Percentiles rank a stretch among this genome's conserved stretches.
phyloP scores from a whole-genome alignment of 345 rosid species.

The Acer saccharum region DNA sequence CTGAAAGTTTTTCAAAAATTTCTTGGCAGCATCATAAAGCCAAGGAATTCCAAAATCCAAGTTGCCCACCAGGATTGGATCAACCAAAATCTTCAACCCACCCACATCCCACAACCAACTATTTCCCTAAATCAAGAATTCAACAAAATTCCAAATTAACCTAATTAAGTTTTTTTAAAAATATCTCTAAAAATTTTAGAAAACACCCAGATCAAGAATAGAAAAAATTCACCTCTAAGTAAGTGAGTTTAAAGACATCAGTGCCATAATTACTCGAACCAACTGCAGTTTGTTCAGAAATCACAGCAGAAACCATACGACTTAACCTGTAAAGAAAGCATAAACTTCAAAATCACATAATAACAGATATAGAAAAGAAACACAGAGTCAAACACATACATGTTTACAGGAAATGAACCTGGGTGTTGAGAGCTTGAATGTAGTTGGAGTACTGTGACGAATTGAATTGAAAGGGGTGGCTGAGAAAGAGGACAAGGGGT shows the following conservation, averaged over 20 bases:
- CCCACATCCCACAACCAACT: conserved; percentile 89
- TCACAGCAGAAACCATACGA: conserved; percentile 49
- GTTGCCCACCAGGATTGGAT: conserved; percentile 85
- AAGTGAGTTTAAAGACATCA: conserved; percentile 66
- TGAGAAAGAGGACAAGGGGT: conserved; percentile 29
- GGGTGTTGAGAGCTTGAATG: conserved; percentile 36
- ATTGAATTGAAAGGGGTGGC: conserved; percentile 22
- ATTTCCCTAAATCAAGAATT: conserved; percentile 55
- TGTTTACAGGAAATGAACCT: conserved; percentile 1
- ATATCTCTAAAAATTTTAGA: neutral
- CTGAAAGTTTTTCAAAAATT: conserved; percentile 63
- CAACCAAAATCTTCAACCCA: conserved; percentile 72
- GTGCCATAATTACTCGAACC: conserved; percentile 48
- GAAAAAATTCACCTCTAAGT: conserved; percentile 69
- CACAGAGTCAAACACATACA: neutral
- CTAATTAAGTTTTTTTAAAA: neutral
- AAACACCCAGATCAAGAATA: neutral
- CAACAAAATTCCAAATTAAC: conserved; percentile 12
- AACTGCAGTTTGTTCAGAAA: conserved; percentile 63
- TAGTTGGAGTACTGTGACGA: conserved; percentile 17
- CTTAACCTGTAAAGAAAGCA: conserved; percentile 26
- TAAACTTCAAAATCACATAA: neutral
- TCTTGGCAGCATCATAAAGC: conserved; percentile 92
- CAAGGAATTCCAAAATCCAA: conserved; percentile 94
- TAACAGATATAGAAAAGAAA: neutral